These are phyloP conservation scores for Stagonosporopsis cucurbitacearum DNA, from an alignment of 2,329 filamentous ascomycete genomes.

Conservation along the genomic window DNA sequence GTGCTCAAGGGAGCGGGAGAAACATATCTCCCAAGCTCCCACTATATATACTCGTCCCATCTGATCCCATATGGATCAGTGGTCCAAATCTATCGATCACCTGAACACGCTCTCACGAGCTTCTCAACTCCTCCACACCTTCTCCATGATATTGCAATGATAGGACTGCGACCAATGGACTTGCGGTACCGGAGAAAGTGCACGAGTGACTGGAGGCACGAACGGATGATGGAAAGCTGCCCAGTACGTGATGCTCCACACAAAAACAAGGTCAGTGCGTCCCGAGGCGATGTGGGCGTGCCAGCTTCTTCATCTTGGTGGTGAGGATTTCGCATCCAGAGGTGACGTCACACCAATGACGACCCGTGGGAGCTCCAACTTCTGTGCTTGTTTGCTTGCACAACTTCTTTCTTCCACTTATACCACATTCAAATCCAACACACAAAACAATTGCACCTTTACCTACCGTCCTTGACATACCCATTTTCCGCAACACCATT, in stretches of 20 bases:
- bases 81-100: too few species aligned
- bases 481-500: background rate
- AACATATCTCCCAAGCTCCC: too few species aligned
- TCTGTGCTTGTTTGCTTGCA: background rate
- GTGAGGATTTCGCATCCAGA: background rate
- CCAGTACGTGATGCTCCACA: background rate
- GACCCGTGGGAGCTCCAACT: slow-evolving; percentile 3
- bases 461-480: background rate
- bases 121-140: too few species aligned
- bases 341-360: slow-evolving; percentile 16
- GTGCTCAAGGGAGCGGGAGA: too few species aligned
- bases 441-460: background rate
- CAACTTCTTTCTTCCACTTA: background rate
- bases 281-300: slow-evolving; percentile 3
- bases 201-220: too few species aligned
- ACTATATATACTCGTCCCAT: too few species aligned
- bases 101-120: too few species aligned
- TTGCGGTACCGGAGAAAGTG: too few species aligned
- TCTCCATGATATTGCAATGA: too few species aligned
- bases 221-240: too few species aligned
- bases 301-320: slow-evolving; percentile 5
- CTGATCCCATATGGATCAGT: too few species aligned
- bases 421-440: background rate
- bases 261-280: background rate
- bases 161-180: too few species aligned